phyloP scores from a whole-genome alignment of 169 alveolate species.

The Perkinsus marinus region DNA sequence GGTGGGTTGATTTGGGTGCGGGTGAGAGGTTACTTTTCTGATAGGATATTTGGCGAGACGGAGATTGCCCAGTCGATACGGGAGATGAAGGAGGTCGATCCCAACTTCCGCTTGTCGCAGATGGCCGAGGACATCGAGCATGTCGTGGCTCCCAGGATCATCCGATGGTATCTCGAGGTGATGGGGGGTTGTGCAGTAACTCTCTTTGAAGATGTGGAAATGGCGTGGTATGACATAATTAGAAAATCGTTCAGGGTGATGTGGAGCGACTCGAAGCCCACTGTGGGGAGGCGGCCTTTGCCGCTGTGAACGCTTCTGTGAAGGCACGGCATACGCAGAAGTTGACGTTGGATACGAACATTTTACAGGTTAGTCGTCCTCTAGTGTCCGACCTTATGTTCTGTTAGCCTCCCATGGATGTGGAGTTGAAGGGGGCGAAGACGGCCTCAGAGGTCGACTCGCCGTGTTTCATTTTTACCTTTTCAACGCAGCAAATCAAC shows the following conservation, averaged over 20 bases:
- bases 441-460: constrained; percentile 22
- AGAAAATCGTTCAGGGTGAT: neutral
- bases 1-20: neutral
- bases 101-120: constrained; percentile 49
- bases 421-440: constrained; percentile 60
- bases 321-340: constrained; percentile 46
- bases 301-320: constrained; percentile 43
- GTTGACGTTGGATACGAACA: constrained; percentile 42
- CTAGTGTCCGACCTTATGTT: too few species aligned
- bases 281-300: constrained; percentile 54
- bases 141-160: constrained; percentile 57
- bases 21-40: constrained; percentile 17
- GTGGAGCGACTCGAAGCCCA: constrained; percentile 19
- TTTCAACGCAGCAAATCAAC: constrained; percentile 68
- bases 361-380: constrained; percentile 21
- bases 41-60: constrained; percentile 50
- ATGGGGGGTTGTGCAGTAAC: constrained; percentile 43
- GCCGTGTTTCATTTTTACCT: constrained; percentile 62
- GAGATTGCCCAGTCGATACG: constrained; percentile 53
- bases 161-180: constrained; percentile 41
- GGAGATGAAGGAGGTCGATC: constrained; percentile 58
- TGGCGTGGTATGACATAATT: neutral
- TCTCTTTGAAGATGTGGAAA: too few species aligned
- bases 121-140: constrained; percentile 52
- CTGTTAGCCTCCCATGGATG: constrained; percentile 37